A percentile compares a stretch with the other conserved stretches of the same genome.
phyloP scores from a whole-genome alignment of 441 rosid genomes.

The Populus hybrid region DNA sequence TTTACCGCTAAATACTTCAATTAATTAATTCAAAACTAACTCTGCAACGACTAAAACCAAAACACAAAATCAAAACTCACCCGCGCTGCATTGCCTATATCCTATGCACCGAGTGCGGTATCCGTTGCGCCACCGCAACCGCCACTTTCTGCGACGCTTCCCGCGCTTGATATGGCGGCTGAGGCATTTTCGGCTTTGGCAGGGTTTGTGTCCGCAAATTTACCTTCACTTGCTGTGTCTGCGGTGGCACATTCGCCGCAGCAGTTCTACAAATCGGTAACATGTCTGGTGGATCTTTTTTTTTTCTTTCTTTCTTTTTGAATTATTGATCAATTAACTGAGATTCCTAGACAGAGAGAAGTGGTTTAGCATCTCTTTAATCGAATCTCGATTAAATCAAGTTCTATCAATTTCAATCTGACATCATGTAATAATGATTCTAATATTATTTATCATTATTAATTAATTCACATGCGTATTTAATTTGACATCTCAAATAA shows the following conservation, averaged over 20 bases:
- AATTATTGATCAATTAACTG: no score
- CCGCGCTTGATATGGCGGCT: slow-evolving; percentile 19
- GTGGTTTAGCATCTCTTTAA: no score
- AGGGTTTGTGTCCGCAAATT: slow-evolving; percentile 1
- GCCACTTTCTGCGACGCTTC: slow-evolving; percentile 19
- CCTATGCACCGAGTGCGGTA: slow-evolving; percentile 40
- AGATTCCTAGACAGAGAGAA: no score
- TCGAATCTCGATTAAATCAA: no score
- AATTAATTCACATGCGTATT: no score
- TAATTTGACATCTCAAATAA: no score
- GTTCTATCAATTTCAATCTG: no score
- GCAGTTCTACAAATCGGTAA: background rate
- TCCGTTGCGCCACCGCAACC: slow-evolving; percentile 18
- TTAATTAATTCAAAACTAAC: background rate
- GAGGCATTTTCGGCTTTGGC: slow-evolving; percentile 7
- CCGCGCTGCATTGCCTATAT: background rate
- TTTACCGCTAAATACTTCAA: background rate
- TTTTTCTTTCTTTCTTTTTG: background rate
- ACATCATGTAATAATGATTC: no score
- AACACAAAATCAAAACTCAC: background rate
- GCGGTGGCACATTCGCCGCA: background rate
- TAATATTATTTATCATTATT: no score
- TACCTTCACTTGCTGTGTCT: background rate
- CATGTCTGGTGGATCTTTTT: no score
- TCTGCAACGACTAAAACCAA: no score